Evolutionary conservation across 305 asterid species (phyloP).

Genomic region (Fraxinus xanthoxyloides): DNA sequence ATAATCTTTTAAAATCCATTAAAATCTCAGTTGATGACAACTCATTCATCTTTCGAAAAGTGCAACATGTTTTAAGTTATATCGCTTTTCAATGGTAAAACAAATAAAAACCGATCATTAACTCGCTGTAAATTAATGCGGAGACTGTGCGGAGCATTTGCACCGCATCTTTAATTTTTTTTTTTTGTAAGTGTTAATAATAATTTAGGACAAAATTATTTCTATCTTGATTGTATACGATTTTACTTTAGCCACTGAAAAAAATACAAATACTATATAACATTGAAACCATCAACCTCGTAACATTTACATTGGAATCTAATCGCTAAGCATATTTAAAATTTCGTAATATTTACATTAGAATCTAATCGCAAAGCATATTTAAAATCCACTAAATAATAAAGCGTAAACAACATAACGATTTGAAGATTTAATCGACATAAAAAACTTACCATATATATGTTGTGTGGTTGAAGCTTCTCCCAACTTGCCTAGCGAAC

Average conservation of each 20-base stretch:
- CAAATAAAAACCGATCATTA: not conserved
- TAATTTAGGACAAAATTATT: too few relatives aligned
- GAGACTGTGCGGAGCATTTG: too few relatives aligned
- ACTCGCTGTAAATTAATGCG: too few relatives aligned
- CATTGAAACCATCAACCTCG: constrained; percentile 5
- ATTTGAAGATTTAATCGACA: not conserved
- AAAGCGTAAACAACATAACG: not conserved
- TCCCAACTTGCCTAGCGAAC: constrained; percentile 67
- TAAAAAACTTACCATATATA: constrained; percentile 50
- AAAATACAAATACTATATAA: not conserved
- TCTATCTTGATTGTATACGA: too few relatives aligned
- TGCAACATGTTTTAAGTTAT: not conserved
- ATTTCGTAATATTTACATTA: not conserved
- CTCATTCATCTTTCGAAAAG: not conserved
- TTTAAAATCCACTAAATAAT: not conserved
- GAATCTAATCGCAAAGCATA: not conserved
- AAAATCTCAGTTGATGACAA: not conserved
- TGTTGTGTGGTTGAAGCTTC: constrained; percentile 59
- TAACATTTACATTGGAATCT: not conserved
- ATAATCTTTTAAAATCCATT: too few relatives aligned
- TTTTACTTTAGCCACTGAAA: too few relatives aligned
- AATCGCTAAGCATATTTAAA: not conserved
- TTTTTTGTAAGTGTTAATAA: too few relatives aligned
- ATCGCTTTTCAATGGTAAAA: not conserved
- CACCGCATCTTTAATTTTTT: too few relatives aligned